Evolutionary conservation across 345 rosid species (phyloP).

Genomic region (Durio zibethinus): DNA sequence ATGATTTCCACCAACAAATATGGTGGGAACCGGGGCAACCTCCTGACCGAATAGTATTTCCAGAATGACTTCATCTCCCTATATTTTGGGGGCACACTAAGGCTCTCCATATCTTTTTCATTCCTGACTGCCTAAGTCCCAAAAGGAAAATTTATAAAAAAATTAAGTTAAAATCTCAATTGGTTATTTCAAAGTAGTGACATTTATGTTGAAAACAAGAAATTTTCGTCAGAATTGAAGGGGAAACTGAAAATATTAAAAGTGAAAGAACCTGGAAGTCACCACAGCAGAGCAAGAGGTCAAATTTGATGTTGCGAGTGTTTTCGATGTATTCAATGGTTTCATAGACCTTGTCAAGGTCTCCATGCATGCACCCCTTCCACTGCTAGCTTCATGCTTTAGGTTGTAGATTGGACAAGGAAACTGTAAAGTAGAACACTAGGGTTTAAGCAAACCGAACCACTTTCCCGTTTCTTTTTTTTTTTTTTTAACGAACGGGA

Average conservation of each 20-base stretch:
- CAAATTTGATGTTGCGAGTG: slow-evolving; percentile 58
- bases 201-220: neutral
- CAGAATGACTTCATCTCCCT: slow-evolving; percentile 85
- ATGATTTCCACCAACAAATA: slow-evolving; percentile 95
- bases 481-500: neutral
- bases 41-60: slow-evolving; percentile 81
- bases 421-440: neutral
- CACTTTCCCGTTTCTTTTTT: too few relatives aligned
- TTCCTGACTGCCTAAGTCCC: slow-evolving; percentile 69
- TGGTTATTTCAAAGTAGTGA: neutral
- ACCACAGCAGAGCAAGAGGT: slow-evolving; percentile 94
- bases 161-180: neutral
- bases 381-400: slow-evolving; percentile 76
- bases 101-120: slow-evolving; percentile 76
- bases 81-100: slow-evolving; percentile 68
- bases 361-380: slow-evolving; percentile 99
- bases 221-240: neutral
- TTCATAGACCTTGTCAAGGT: slow-evolving; percentile 71
- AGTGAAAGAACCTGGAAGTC: slow-evolving; percentile 66
- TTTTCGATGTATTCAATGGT: slow-evolving; percentile 60
- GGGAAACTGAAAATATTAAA: neutral
- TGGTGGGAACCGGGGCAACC: slow-evolving; percentile 81
- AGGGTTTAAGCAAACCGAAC: neutral
- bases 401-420: neutral
- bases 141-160: neutral